Evolutionary conservation across 2,329 filamentous ascomycete genomes (phyloP).

Genomic region (Diaporthe australafricana): DNA sequence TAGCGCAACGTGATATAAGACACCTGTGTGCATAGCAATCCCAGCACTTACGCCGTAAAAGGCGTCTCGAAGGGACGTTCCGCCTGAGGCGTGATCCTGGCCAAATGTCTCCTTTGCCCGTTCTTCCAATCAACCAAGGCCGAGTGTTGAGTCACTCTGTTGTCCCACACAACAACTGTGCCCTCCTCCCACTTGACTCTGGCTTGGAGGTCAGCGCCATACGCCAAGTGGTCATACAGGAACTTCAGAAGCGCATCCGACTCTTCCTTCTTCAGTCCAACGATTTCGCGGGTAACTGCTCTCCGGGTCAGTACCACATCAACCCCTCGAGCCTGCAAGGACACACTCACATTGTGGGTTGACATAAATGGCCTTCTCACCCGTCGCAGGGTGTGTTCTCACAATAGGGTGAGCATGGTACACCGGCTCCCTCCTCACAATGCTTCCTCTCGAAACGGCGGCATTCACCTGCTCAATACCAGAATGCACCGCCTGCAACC

Average conservation of each 20-base stretch:
- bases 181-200: slow-evolving; percentile 81
- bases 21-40: background rate
- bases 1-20: background rate
- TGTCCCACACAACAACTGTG: slow-evolving; percentile 92
- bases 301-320: slow-evolving; percentile 39
- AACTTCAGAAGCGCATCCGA: slow-evolving; percentile 82
- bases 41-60: slow-evolving; percentile 49
- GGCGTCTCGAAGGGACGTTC: slow-evolving; percentile 82
- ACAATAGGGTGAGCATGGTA: slow-evolving; percentile 81
- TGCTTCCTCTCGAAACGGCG: slow-evolving; percentile 73
- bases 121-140: slow-evolving; percentile 86
- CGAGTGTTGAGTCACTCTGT: slow-evolving; percentile 82
- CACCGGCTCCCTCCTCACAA: slow-evolving; percentile 81
- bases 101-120: slow-evolving; percentile 82
- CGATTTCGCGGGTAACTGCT: slow-evolving; percentile 80
- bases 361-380: slow-evolving; percentile 85
- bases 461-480: slow-evolving; percentile 83
- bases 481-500: slow-evolving; percentile 83
- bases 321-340: background rate
- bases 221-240: slow-evolving; percentile 79
- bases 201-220: slow-evolving; percentile 78
- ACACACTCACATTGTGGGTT: slow-evolving; percentile 80
- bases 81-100: slow-evolving; percentile 85
- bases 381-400: slow-evolving; percentile 83
- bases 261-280: slow-evolving; percentile 89